Percentiles rank a stretch among this genome's conserved stretches.
phyloP scores from a whole-genome alignment of 2,329 filamentous ascomycete genomes.

The Leptographium flavum region DNA sequence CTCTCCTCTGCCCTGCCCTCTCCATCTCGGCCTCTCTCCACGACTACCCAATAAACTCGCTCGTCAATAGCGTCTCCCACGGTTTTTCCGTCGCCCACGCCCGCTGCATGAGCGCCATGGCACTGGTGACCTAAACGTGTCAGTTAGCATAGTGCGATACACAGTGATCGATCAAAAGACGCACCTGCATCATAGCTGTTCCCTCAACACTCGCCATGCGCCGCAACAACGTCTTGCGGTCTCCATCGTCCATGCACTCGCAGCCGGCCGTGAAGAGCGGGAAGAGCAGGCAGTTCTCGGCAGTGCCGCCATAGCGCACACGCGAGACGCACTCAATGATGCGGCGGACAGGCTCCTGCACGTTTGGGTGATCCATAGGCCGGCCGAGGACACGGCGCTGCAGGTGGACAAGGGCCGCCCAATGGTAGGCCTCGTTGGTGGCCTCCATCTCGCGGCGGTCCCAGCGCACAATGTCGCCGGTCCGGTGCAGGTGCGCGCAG shows the following conservation, averaged over 20 bases:
- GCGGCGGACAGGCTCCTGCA: constrained; percentile 47
- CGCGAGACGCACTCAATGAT: constrained; percentile 49
- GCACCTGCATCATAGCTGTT: constrained; percentile 63
- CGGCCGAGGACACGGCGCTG: constrained; percentile 58
- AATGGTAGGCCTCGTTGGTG: constrained; percentile 67
- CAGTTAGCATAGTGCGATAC: not conserved
- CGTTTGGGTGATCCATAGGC: constrained; percentile 38
- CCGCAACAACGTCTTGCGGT: constrained; percentile 47
- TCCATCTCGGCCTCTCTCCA: not conserved
- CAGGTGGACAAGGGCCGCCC: constrained; percentile 63
- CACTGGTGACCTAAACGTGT: constrained; percentile 35
- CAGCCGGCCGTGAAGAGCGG: constrained; percentile 76
- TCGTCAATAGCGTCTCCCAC: constrained; percentile 53
- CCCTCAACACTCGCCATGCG: constrained; percentile 54
- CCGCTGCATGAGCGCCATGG: constrained; percentile 50
- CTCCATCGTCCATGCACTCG: constrained; percentile 43
- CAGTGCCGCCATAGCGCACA: constrained; percentile 51
- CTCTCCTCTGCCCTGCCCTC: not conserved
- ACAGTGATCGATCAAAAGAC: constrained; percentile 9
- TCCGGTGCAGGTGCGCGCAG: constrained; percentile 31
- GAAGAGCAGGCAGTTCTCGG: constrained; percentile 63
- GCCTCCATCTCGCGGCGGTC: constrained; percentile 52
- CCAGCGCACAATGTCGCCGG: constrained; percentile 37
- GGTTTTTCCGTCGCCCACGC: constrained; percentile 54
- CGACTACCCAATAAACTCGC: constrained; percentile 52